Evolutionary conservation across 495 filamentous ascomycete genomes (phyloP).

Genomic region (Neurospora tetraspora): DNA sequence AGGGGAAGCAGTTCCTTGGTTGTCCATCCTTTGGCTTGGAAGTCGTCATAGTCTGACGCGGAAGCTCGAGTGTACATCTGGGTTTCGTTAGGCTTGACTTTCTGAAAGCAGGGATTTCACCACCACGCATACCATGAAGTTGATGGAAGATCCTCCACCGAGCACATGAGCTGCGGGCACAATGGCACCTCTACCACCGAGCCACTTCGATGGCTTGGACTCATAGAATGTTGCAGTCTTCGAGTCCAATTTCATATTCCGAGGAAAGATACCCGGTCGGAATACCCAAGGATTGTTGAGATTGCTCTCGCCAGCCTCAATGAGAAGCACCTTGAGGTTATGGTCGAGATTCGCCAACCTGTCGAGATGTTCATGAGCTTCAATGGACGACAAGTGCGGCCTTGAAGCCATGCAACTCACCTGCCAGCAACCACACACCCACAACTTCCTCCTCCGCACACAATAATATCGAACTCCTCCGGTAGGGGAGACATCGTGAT

Average conservation of each 20-base stretch:
- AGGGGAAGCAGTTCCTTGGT: slow-evolving; percentile 69
- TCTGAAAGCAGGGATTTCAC: background rate
- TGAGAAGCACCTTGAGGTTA: slow-evolving; percentile 68
- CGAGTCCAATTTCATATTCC: slow-evolving; percentile 49
- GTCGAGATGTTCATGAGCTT: slow-evolving; percentile 3
- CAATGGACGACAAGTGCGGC: background rate
- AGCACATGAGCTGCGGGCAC: slow-evolving; percentile 73
- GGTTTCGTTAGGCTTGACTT: background rate
- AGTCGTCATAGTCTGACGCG: slow-evolving; percentile 77
- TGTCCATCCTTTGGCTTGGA: slow-evolving; percentile 70
- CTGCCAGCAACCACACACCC: slow-evolving; percentile 70
- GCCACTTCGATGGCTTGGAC: slow-evolving; percentile 62
- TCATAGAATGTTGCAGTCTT: slow-evolving; percentile 84
- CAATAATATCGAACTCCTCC: slow-evolving; percentile 76
- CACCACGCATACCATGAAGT: slow-evolving; percentile 53
- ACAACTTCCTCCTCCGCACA: slow-evolving; percentile 62
- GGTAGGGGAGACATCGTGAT: slow-evolving; percentile 35
- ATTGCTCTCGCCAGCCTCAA: slow-evolving; percentile 72
- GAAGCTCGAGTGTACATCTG: slow-evolving; percentile 82
- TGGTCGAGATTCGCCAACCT: slow-evolving; percentile 71
- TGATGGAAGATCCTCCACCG: slow-evolving; percentile 71
- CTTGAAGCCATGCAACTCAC: slow-evolving; percentile 13
- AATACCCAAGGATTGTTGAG: slow-evolving; percentile 79
- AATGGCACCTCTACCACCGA: slow-evolving; percentile 60
- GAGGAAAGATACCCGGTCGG: slow-evolving; percentile 67